A percentile compares a stretch with the other conserved stretches of the same genome.
Conservation (phyloP, 805 yeast genomes). For the Schwanniomyces occidentalis region DNA sequence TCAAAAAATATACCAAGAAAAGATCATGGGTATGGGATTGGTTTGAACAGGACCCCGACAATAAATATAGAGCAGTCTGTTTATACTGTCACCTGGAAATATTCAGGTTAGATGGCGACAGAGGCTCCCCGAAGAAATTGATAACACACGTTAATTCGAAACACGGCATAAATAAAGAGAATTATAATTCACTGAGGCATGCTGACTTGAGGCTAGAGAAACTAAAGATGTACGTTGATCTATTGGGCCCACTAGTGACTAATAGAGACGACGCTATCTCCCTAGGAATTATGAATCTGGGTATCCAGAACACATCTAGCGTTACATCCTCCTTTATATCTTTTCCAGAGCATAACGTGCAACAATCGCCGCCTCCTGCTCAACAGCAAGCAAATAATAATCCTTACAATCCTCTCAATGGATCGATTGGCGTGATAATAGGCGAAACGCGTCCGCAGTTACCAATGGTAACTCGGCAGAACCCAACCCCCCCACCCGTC, state of each 20-base stretch:
- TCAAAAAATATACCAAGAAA: slow-evolving; percentile 17
- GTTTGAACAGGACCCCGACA: slow-evolving; percentile 17
- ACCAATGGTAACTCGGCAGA: background rate
- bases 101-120: slow-evolving; percentile 16
- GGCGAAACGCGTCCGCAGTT: too few relatives aligned
- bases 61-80: slow-evolving; percentile 17
- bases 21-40: slow-evolving; percentile 21
- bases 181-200: slow-evolving; percentile 6
- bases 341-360: slow-evolving; percentile 1
- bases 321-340: background rate
- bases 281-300: slow-evolving; percentile 8
- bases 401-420: background rate
- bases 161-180: slow-evolving; percentile 15
- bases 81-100: slow-evolving; percentile 16
- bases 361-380: background rate
- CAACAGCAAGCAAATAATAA: background rate
- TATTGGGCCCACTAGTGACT: slow-evolving; percentile 13
- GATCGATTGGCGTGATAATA: too few relatives aligned
- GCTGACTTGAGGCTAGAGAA: slow-evolving; percentile 8
- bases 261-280: slow-evolving; percentile 12
- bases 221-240: slow-evolving; percentile 8
- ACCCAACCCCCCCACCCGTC: background rate
- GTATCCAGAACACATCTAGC: slow-evolving; percentile 2
- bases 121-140: slow-evolving; percentile 18
- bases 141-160: slow-evolving; percentile 17